A percentile compares a stretch with the other conserved stretches of the same genome.
Conservation (phyloP, 495 filamentous ascomycete genomes). For the Astrothelium subdiscretum region DNA sequence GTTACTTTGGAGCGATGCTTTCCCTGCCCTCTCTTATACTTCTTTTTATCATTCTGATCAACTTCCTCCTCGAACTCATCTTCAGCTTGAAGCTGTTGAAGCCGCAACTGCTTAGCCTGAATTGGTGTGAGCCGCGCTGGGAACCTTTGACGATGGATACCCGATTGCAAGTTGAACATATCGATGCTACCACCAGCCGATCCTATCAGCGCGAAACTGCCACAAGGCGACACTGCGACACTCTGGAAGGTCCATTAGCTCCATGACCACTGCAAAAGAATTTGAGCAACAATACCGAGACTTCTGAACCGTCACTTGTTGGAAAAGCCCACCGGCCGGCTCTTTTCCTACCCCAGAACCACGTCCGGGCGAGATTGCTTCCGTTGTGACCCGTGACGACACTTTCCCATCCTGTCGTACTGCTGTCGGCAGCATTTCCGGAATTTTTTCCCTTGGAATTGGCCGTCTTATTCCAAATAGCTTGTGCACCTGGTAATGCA, state of each 20-base stretch:
- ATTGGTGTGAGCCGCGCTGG: conserved; percentile 56
- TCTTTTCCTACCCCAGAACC: conserved; percentile 93
- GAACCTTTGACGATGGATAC: conserved; percentile 71
- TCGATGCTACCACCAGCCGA: conserved; percentile 71
- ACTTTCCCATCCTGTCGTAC: conserved; percentile 87
- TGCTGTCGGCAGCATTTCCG: conserved; percentile 43
- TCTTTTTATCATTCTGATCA: conserved; percentile 27
- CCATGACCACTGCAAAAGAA: conserved; percentile 16
- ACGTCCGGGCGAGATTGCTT: conserved; percentile 77
- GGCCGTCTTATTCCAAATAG: conserved; percentile 66
- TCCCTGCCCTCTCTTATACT: conserved; percentile 33
- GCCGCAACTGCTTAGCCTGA: conserved; percentile 51
- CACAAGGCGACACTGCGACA: conserved; percentile 80
- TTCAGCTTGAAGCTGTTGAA: conserved; percentile 36
- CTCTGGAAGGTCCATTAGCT: conserved; percentile 33
- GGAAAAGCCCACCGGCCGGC: conserved; percentile 89
- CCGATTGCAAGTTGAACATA: conserved; percentile 95
- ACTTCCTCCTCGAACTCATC: conserved; percentile 24
- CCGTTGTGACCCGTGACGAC: conserved; percentile 86
- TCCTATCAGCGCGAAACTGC: conserved; percentile 87
- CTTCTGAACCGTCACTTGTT: conserved; percentile 71
- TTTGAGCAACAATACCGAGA: conserved; percentile 35
- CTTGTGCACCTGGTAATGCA: conserved; percentile 51
- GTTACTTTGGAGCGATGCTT: conserved; percentile 76
- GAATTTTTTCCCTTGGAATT: conserved; percentile 42